phyloP scores from a whole-genome alignment of 257 asterid genomes.

The Perilla frutescens region DNA sequence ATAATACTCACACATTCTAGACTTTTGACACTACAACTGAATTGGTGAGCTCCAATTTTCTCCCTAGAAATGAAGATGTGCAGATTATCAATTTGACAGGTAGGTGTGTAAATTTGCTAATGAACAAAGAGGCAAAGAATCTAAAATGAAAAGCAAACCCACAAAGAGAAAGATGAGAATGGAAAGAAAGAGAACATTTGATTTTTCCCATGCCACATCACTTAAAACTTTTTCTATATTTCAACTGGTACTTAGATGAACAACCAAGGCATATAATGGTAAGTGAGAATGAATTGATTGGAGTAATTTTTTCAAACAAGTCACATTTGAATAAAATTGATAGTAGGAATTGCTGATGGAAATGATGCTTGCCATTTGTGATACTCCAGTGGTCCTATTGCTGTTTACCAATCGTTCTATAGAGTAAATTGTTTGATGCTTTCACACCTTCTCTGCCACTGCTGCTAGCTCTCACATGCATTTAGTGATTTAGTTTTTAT shows the following conservation, averaged over 20 bases:
- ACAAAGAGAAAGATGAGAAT: background rate
- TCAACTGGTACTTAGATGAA: background rate
- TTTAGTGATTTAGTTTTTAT: background rate
- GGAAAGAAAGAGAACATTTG: background rate
- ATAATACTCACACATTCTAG: background rate
- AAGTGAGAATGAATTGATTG: background rate
- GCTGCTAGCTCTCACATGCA: background rate
- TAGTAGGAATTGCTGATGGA: background rate
- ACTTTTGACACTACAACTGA: constrained; percentile 4
- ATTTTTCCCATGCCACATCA: background rate
- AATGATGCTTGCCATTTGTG: background rate
- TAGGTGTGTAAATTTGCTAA: background rate
- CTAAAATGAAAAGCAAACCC: background rate
- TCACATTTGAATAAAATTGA: background rate
- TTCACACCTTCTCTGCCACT: background rate
- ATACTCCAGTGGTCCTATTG: background rate
- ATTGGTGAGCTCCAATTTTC: background rate
- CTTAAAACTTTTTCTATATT: background rate
- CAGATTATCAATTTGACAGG: background rate
- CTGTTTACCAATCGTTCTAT: background rate
- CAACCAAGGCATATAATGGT: background rate
- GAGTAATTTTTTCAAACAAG: background rate
- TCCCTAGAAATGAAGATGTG: background rate
- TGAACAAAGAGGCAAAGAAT: background rate
- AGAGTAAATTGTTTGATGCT: background rate